phyloP scores from a whole-genome alignment of 192 early-diverging fungal genomes.

The Rhizoclosmatium sp. region DNA sequence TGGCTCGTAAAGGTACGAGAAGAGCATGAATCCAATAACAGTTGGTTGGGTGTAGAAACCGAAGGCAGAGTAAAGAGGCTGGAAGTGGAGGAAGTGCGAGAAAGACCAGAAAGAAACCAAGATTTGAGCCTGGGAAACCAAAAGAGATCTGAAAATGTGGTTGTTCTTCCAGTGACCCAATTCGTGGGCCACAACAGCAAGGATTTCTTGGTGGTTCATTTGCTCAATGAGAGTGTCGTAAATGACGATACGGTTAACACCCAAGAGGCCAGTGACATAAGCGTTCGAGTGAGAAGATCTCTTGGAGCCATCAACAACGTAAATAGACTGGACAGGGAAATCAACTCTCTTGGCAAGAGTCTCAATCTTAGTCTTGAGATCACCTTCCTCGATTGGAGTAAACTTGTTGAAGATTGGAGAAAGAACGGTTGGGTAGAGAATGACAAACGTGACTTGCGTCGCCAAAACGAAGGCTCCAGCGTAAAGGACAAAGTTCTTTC shows the following conservation, averaged over 20 bases:
- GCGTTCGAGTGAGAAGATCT: constrained; percentile 94
- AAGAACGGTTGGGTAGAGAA: constrained; percentile 93
- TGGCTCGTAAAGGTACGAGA: constrained; percentile 73
- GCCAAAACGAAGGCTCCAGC: constrained; percentile 87
- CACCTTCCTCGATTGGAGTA: constrained; percentile 82
- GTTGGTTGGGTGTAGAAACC: constrained; percentile 79
- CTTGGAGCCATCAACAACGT: constrained; percentile 91
- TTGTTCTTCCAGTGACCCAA: constrained; percentile 93
- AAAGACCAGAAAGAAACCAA: constrained; percentile 67
- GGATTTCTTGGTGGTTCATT: constrained; percentile 84
- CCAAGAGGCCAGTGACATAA: constrained; percentile 95
- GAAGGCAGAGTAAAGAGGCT: constrained; percentile 82
- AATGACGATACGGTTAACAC: constrained; percentile 94
- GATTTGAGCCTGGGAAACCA: constrained; percentile 75
- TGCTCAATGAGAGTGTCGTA: constrained; percentile 94
- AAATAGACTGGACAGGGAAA: constrained; percentile 93
- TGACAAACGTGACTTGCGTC: constrained; percentile 55
- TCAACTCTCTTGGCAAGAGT: constrained; percentile 78
- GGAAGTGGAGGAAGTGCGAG: constrained; percentile 70
- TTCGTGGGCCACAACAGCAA: constrained; percentile 94
- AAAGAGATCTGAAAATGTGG: constrained; percentile 82
- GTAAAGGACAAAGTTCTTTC: constrained; percentile 88
- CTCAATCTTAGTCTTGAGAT: constrained; percentile 84
- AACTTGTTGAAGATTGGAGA: constrained; percentile 99
- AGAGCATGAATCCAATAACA: constrained; percentile 90